Evolutionary conservation across 1,284 basidiomycete species (phyloP).

Genomic region (Ustilago nuda): DNA sequence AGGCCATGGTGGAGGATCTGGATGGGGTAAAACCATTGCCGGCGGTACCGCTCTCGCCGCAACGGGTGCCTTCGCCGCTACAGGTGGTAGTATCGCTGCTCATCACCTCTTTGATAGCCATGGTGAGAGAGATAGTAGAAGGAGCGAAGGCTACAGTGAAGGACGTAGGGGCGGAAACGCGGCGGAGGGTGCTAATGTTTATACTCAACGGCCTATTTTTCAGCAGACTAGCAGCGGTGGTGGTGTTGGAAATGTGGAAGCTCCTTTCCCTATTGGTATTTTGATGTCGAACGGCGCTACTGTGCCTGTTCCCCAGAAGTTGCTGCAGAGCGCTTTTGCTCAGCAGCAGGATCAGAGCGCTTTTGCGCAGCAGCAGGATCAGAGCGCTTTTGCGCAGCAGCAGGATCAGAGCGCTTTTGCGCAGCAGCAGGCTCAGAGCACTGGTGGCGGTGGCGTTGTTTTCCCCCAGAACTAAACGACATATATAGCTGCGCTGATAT

Average conservation of each 20-base stretch:
- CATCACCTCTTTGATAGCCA: constrained; percentile 14
- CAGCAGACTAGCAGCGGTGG: neutral
- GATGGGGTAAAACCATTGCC: constrained; percentile 3
- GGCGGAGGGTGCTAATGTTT: neutral
- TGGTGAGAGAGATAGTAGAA: neutral
- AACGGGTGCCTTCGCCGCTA: constrained; percentile 21
- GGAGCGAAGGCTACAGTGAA: neutral
- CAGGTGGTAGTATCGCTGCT: constrained; percentile 19
- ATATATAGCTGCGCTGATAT: neutral
- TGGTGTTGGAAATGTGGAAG: neutral
- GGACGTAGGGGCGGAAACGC: neutral
- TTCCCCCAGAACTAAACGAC: neutral
- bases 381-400: neutral
- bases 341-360: neutral
- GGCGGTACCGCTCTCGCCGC: constrained; percentile 22
- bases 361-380: neutral
- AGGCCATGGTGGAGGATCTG: constrained; percentile 5
- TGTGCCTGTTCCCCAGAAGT: neutral
- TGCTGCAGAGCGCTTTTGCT: neutral
- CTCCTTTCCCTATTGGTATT: neutral
- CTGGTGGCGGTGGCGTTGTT: neutral
- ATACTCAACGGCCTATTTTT: neutral
- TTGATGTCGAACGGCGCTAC: neutral
- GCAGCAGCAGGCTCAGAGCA: neutral
- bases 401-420: neutral